A percentile compares a stretch with the other conserved stretches of the same genome.
phyloP scores from a whole-genome alignment of 208 protist species.

The Wallacemonas sp. region DNA sequence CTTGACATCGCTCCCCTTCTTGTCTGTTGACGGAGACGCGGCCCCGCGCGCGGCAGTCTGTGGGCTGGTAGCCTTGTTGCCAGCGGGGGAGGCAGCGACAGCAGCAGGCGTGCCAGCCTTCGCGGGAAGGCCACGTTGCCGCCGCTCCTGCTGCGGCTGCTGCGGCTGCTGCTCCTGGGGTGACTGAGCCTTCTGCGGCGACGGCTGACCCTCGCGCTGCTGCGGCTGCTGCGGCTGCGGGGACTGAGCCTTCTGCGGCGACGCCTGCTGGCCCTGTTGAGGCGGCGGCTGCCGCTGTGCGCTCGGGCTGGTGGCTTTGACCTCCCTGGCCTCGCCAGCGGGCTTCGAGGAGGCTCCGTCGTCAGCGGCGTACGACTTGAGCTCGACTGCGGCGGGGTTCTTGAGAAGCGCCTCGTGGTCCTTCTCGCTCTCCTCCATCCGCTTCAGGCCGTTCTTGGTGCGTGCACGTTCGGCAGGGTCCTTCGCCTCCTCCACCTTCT shows the following conservation, averaged over 20 bases:
- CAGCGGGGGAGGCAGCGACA: background rate
- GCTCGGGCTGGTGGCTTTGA: too few species aligned
- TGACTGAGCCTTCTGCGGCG: background rate
- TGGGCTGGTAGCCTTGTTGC: background rate
- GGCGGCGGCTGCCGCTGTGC: too few species aligned
- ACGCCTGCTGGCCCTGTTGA: too few species aligned
- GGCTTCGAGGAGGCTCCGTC: background rate
- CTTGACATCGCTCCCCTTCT: background rate
- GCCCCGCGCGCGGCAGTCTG: background rate
- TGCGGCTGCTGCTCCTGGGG: constrained; percentile 8
- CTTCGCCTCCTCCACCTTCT: constrained; percentile 23
- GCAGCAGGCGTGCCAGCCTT: background rate
- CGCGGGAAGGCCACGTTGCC: background rate
- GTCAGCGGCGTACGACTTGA: constrained; percentile 28
- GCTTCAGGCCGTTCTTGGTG: constrained; percentile 21
- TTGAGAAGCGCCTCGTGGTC: constrained; percentile 47
- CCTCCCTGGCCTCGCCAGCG: background rate
- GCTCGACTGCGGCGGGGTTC: constrained; percentile 30
- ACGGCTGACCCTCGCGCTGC: too few species aligned
- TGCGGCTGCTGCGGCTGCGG: constrained; percentile 6
- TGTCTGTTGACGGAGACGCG: constrained; percentile 7
- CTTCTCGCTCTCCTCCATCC: constrained; percentile 41
- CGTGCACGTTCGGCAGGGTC: constrained; percentile 31
- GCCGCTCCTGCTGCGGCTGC: too few species aligned
- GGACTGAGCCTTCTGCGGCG: background rate